These are phyloP conservation scores for Chalciporus piperatus DNA, from an alignment of 768 basidiomycete species.

Conservation along the genomic window DNA sequence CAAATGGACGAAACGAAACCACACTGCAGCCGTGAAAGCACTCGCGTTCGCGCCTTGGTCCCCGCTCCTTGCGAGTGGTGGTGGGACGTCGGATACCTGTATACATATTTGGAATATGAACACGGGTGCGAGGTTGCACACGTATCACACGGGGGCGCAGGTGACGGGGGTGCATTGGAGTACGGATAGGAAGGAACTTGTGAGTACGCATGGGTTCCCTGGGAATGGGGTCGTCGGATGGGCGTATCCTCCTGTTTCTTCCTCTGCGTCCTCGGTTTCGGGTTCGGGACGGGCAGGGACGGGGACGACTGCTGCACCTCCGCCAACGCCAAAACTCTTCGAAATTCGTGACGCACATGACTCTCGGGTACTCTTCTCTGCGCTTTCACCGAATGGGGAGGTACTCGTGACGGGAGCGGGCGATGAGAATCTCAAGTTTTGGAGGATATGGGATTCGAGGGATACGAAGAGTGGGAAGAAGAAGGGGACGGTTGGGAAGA, in stretches of 20 bases:
- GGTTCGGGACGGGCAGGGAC: constrained; percentile 36
- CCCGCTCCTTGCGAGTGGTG: constrained; percentile 86
- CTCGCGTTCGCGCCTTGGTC: constrained; percentile 98
- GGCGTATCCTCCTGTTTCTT: constrained; percentile 59
- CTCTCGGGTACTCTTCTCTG: constrained; percentile 82
- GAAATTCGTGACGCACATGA: constrained; percentile 92
- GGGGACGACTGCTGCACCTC: constrained; percentile 12
- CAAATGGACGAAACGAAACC: constrained; percentile 90
- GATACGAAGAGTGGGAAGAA: constrained; percentile 32
- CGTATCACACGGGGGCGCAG: constrained; percentile 83
- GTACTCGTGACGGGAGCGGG: constrained; percentile 89
- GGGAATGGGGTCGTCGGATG: constrained; percentile 81
- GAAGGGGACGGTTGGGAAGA: constrained; percentile 23
- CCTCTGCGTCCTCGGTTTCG: constrained; percentile 53
- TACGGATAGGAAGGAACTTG: constrained; percentile 81
- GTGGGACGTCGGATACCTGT: constrained; percentile 91
- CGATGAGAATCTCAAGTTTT: constrained; percentile 97
- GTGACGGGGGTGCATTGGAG: constrained; percentile 90
- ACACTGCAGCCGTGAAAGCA: constrained; percentile 86
- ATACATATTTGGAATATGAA: constrained; percentile 90
- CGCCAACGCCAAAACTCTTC: constrained; percentile 22
- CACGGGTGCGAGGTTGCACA: constrained; percentile 88
- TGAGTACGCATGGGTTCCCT: constrained; percentile 94
- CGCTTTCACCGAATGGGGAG: constrained; percentile 84
- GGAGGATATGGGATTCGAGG: constrained; percentile 78